Conservation (phyloP, 2,329 filamentous ascomycete genomes). For the Graphilbum sp. region DNA sequence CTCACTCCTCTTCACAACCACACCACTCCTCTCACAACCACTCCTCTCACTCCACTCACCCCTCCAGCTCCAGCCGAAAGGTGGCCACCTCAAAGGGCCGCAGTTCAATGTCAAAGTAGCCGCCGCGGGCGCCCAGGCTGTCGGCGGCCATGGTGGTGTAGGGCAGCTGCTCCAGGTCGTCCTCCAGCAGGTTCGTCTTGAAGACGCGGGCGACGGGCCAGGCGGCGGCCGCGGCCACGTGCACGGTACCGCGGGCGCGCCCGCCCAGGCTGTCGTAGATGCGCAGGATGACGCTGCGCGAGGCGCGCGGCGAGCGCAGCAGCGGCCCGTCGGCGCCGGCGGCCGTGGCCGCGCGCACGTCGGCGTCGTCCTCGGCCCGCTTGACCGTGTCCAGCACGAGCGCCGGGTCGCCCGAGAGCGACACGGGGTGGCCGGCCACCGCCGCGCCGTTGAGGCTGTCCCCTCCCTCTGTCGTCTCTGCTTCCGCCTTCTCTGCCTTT, state of each 20-base stretch:
- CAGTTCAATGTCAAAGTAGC: constrained; percentile 45
- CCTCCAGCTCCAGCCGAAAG: constrained; percentile 23
- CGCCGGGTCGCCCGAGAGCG: constrained; percentile 47
- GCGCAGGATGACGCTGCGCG: constrained; percentile 65
- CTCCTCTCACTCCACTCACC: not conserved
- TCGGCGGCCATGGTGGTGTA: too few species aligned
- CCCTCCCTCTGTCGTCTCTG: too few species aligned
- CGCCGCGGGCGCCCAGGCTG: constrained; percentile 16
- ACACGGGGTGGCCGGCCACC: constrained; percentile 23
- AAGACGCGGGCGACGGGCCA: constrained; percentile 60
- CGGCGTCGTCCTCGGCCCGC: constrained; percentile 76
- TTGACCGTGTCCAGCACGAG: constrained; percentile 82
- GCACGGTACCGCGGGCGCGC: constrained; percentile 44
- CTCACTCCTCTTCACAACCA: too few species aligned
- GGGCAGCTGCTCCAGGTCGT: constrained; percentile 55
- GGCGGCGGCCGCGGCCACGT: constrained; percentile 43
- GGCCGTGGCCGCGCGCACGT: constrained; percentile 42
- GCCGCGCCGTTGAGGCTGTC: too few species aligned
- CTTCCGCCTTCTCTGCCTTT: too few species aligned
- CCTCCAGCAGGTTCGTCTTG: constrained; percentile 80
- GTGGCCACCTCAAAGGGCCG: constrained; percentile 77
- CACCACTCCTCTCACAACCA: not conserved
- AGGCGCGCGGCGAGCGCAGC: constrained; percentile 44
- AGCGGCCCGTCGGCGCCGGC: constrained; percentile 7
- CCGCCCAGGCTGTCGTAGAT: constrained; percentile 85